These are phyloP conservation scores for Phalaenopsis aphrodite DNA, from an alignment of 106 monocot species.

Conservation along the genomic window DNA sequence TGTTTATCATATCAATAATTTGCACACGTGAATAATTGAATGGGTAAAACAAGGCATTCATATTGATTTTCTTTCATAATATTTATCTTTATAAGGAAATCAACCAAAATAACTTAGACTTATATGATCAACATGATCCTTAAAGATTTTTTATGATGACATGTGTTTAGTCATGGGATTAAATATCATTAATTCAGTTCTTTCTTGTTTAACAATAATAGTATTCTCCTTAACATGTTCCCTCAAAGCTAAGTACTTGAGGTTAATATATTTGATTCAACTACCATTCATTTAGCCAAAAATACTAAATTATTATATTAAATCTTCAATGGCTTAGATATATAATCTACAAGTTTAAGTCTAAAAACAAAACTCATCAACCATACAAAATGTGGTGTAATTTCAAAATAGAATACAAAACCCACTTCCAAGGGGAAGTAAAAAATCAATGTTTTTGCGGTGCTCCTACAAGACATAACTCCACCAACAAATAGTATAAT, in stretches of 20 bases:
- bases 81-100: no score
- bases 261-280: conserved; percentile 8
- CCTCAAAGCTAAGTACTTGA: conserved; percentile 9
- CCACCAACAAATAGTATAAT: background rate
- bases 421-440: conserved; percentile 6
- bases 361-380: conserved; percentile 5
- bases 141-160: no score
- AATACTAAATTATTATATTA: conserved; percentile 9
- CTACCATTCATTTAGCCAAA: conserved; percentile 9
- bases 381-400: conserved; percentile 6
- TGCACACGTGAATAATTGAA: no score
- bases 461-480: conserved; percentile 5
- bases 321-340: background rate
- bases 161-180: no score
- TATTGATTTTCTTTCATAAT: no score
- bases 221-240: conserved; percentile 10
- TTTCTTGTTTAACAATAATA: no score
- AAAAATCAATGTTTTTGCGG: background rate
- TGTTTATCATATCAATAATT: no score
- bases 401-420: conserved; percentile 14
- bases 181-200: no score
- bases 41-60: no score
- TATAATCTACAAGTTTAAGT: conserved; percentile 11
- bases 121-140: no score
- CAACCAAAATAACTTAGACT: no score